Evolutionary conservation across 257 asterid species (phyloP).

Genomic region (Striga asiatica): DNA sequence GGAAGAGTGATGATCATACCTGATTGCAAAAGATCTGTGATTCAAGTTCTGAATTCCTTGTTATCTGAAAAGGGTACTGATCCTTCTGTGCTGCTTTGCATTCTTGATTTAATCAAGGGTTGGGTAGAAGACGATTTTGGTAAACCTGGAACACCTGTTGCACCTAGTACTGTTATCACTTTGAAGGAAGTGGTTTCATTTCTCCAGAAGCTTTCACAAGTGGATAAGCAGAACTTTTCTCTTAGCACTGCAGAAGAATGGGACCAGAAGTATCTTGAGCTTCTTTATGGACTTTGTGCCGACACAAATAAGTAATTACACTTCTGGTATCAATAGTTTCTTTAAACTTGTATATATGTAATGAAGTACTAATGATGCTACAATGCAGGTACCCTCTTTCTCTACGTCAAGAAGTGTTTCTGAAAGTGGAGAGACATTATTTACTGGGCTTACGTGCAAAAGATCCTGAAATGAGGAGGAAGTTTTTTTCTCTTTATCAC

Average conservation of each 20-base stretch:
- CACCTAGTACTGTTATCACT: constrained; percentile 54
- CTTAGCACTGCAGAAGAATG: constrained; percentile 65
- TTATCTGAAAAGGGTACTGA: constrained; percentile 88
- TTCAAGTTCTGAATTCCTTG: constrained; percentile 72
- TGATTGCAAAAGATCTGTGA: constrained; percentile 85
- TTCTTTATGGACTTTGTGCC: constrained; percentile 94
- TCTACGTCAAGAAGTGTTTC: constrained; percentile 84
- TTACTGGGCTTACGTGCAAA: constrained; percentile 89
- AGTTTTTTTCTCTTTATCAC: constrained; percentile 75
- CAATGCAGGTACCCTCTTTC: constrained; percentile 63
- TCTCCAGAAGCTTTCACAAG: constrained; percentile 96
- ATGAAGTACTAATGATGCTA: constrained; percentile 18
- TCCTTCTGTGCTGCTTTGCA: constrained; percentile 84
- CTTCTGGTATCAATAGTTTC: constrained; percentile 10
- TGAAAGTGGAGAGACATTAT: constrained; percentile 92
- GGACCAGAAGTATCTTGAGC: constrained; percentile 84
- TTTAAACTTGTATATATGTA: constrained; percentile 6
- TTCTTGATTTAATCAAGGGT: constrained; percentile 76
- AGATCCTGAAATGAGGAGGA: constrained; percentile 78
- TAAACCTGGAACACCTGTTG: constrained; percentile 61
- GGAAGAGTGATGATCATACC: constrained; percentile 88
- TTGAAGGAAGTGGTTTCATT: constrained; percentile 86
- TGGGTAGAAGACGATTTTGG: constrained; percentile 86
- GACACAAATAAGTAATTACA: constrained; percentile 65
- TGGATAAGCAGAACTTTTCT: constrained; percentile 76